Conservation (phyloP, 2,329 filamentous ascomycete genomes). For the Elsinoe perseae region DNA sequence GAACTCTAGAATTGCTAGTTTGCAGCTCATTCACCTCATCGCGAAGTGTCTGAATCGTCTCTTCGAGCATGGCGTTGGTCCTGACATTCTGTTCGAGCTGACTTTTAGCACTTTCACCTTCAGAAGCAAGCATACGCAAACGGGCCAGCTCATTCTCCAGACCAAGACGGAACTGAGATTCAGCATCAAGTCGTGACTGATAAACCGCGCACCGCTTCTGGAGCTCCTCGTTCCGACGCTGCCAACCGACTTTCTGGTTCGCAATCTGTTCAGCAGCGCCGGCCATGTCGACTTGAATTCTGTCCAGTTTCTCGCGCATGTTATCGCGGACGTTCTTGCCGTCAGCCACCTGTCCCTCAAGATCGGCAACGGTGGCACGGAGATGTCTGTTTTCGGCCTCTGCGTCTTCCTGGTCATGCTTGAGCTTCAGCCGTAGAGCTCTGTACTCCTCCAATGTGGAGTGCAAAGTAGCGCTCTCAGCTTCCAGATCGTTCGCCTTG, state of each 20-base stretch:
- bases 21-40: conserved; percentile 66
- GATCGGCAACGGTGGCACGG: conserved; percentile 61
- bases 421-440: conserved; percentile 51
- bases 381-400: conserved; percentile 63
- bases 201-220: conserved; percentile 48
- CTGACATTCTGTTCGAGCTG: conserved; percentile 49
- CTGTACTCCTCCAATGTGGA: conserved; percentile 58
- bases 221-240: conserved; percentile 57
- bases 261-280: conserved; percentile 69
- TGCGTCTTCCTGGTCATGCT: conserved; percentile 49
- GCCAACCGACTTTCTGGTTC: conserved; percentile 71
- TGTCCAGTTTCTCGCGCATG: conserved; percentile 76
- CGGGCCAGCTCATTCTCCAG: conserved; percentile 41
- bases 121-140: conserved; percentile 47
- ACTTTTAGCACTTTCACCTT: conserved; percentile 19
- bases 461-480: conserved; percentile 54
- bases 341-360: conserved; percentile 74
- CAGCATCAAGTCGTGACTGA: conserved; percentile 43
- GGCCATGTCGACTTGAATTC: conserved; percentile 80
- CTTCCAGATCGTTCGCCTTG: conserved; percentile 37
- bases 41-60: conserved; percentile 45
- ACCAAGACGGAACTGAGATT: conserved; percentile 37
- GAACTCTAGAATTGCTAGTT: conserved; percentile 57
- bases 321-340: conserved; percentile 75
- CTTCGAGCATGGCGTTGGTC: conserved; percentile 58